Base-by-base conservation (phyloP, 2,329 filamentous ascomycete genomes). In the Metarhizium anisopliae region DNA sequence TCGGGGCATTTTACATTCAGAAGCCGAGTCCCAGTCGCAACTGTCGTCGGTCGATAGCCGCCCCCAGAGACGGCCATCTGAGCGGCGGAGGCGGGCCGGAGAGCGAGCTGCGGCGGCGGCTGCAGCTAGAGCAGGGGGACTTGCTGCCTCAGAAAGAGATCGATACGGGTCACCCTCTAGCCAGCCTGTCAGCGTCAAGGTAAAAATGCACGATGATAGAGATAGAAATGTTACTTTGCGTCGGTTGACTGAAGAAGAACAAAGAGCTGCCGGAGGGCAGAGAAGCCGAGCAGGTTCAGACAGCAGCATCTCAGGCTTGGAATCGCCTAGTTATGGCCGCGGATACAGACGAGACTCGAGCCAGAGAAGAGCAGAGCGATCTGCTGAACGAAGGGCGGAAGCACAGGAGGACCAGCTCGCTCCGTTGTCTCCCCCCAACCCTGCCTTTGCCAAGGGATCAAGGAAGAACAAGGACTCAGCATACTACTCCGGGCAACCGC, bases 211-310 rank as follows among this genome's bases (percentile, higher is more conserved):
- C 59, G 79, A 83, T 60, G 82, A 86, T 61, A 76, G 75, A 36
- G 78, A 83, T 57, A 74, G 79, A 59, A 83, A 83, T 59, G 77
- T 86, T 56, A 86, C 83, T 14, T 70, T 86, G 47, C 77, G 83
- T 42, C 75, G 81, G 40, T 69, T 86, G 29, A 84, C 83, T 0
- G 82, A 84, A 30, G 78, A 83, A 59, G 83, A 86, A 65, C 74
- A 79, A 2, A 72, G 74, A 38, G 73, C 73, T 35, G 70, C 67
- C 4, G 67, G 72, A 13, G 72, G 73, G 49, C 67, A 70, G 10
- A 66, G 72, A 42, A 67, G 68, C 49, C 71, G 80, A 52, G 73
- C 70, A 47, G 77, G 79, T 57, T 82, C 81, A 10, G 68, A 76
- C 36, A 83, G 79, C 64, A 84, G 78, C 62, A 60, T 83, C 2